Evolutionary conservation across 768 basidiomycete species (phyloP).

Genomic region (Galerina marginata): DNA sequence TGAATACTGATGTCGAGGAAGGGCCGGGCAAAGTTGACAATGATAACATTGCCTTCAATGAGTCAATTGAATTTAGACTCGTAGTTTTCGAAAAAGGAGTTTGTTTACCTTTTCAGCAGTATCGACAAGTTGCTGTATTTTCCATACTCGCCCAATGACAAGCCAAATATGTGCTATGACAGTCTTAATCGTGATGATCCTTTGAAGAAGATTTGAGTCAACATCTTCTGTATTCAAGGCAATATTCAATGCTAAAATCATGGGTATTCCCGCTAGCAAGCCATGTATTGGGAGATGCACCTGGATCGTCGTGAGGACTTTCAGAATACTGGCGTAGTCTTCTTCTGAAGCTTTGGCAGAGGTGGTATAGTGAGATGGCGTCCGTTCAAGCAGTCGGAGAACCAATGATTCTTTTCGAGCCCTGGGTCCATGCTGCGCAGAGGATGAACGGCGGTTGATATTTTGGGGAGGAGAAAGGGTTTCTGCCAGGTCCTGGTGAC

Average conservation of each 20-base stretch:
- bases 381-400: slow-evolving; percentile 54
- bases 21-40: slow-evolving; percentile 18
- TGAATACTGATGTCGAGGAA: background rate
- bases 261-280: slow-evolving; percentile 79
- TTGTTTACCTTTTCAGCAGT: slow-evolving; percentile 60
- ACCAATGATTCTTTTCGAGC: slow-evolving; percentile 63
- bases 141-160: slow-evolving; percentile 74
- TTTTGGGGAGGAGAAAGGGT: slow-evolving; percentile 12
- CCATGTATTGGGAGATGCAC: slow-evolving; percentile 77
- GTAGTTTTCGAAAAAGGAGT: background rate
- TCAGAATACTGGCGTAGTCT: slow-evolving; percentile 77
- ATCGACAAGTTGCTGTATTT: slow-evolving; percentile 54
- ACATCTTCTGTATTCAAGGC: slow-evolving; percentile 50
- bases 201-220: slow-evolving; percentile 44
- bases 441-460: slow-evolving; percentile 43
- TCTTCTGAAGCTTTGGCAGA: slow-evolving; percentile 64
- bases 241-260: slow-evolving; percentile 78
- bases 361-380: slow-evolving; percentile 46
- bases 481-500: slow-evolving; percentile 18
- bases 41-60: slow-evolving; percentile 13
- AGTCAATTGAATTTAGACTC: background rate
- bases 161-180: slow-evolving; percentile 70
- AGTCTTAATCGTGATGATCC: slow-evolving; percentile 62
- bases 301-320: slow-evolving; percentile 70
- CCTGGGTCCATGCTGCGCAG: slow-evolving; percentile 49